phyloP scores from a whole-genome alignment of 2,329 filamentous ascomycete species.

The Truncatella angustata region DNA sequence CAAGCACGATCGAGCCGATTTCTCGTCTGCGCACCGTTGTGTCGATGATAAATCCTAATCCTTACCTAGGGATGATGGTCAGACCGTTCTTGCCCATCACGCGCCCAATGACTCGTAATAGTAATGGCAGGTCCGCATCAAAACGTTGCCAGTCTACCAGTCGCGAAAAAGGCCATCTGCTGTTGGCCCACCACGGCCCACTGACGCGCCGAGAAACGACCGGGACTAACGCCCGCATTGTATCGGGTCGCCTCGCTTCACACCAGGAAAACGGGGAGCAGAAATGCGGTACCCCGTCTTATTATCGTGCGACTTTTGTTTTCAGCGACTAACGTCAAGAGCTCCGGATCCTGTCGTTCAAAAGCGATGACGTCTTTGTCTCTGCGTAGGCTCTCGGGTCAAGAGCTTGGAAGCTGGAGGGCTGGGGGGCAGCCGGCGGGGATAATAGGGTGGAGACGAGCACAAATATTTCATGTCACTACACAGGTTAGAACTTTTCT shows the following conservation, averaged over 20 bases:
- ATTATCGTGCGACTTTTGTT: slow-evolving; percentile 8
- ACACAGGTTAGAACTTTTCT: slow-evolving; percentile 2
- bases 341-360: background rate
- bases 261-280: background rate
- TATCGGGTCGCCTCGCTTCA: background rate
- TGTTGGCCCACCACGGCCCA: slow-evolving; percentile 6
- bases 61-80: background rate
- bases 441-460: background rate
- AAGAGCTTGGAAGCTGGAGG: background rate
- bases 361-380: background rate
- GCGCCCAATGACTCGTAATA: slow-evolving; percentile 1
- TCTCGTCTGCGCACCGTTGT: no score
- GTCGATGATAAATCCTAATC: no score
- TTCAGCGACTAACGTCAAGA: background rate
- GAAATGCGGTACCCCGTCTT: slow-evolving; percentile 4
- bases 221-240: slow-evolving; percentile 5
- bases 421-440: background rate
- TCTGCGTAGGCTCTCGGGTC: background rate
- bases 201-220: slow-evolving; percentile 12
- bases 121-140: background rate
- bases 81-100: background rate
- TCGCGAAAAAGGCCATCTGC: background rate
- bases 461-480: no score
- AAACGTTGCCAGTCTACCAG: background rate
- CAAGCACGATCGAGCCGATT: no score